These are phyloP conservation scores for Kodamaea fukazawae DNA, from an alignment of 805 yeast species.

Conservation along the genomic window DNA sequence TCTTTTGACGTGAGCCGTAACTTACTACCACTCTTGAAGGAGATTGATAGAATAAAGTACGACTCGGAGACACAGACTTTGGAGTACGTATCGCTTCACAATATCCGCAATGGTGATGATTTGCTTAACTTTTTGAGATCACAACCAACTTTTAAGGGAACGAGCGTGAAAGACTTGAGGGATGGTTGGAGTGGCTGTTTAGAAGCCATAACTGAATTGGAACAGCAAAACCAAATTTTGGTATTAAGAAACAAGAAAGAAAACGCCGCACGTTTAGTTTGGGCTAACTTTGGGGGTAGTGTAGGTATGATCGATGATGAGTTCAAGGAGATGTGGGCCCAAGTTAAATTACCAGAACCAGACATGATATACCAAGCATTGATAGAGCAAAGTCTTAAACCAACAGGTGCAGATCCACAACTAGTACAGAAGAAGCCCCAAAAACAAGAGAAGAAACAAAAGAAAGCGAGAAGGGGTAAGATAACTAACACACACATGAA, in stretches of 20 bases:
- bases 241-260: conserved; percentile 92
- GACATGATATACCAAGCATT: conserved; percentile 77
- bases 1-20: conserved; percentile 59
- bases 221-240: conserved; percentile 69
- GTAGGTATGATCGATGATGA: conserved; percentile 72
- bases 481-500: conserved; percentile 96
- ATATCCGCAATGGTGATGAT: conserved; percentile 78
- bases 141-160: conserved; percentile 86
- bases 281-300: conserved; percentile 83
- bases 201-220: conserved; percentile 74
- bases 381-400: conserved; percentile 84
- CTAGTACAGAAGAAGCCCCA: conserved; percentile 66
- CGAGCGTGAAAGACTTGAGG: conserved; percentile 72
- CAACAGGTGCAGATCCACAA: conserved; percentile 97
- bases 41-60: conserved; percentile 73
- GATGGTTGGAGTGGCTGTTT: conserved; percentile 96
- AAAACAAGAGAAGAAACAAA: conserved; percentile 68
- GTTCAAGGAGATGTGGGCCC: conserved; percentile 78
- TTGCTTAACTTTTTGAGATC: conserved; percentile 67
- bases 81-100: conserved; percentile 86
- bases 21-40: conserved; percentile 67
- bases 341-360: conserved; percentile 74
- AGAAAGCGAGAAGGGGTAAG: conserved; percentile 90
- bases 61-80: conserved; percentile 61
- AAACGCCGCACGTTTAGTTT: conserved; percentile 84